Evolutionary conservation across 1,284 basidiomycete species (phyloP).

Genomic region (Sporisorium sorghi): DNA sequence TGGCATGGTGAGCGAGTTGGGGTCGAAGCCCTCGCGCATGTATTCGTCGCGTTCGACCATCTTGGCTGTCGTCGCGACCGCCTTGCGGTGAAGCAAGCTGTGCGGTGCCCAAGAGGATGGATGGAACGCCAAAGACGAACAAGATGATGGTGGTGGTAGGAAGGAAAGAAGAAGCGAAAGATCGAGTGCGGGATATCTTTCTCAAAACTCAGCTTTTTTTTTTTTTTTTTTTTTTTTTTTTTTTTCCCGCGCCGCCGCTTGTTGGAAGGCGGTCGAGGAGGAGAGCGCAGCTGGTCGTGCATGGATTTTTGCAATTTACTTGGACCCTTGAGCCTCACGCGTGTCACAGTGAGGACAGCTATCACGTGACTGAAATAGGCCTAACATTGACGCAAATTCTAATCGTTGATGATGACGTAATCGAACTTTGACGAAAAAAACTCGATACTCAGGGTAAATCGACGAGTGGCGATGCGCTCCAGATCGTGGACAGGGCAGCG

Average conservation of each 20-base stretch:
- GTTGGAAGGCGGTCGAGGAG: conserved; percentile 1
- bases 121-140: background rate
- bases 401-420: conserved; percentile 29
- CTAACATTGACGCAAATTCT: no score
- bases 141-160: conserved; percentile 10
- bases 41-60: conserved; percentile 72
- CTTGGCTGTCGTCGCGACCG: conserved; percentile 1
- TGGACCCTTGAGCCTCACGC: conserved; percentile 20
- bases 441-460: background rate
- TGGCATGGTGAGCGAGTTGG: conserved; percentile 80
- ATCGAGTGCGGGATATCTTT: background rate
- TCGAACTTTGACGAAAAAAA: conserved; percentile 17
- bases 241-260: no score
- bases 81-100: no score
- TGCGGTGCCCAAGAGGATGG: no score
- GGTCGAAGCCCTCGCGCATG: conserved; percentile 85
- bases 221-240: no score
- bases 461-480: background rate
- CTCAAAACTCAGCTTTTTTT: conserved; percentile 12
- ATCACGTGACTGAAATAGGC: no score
- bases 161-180: conserved; percentile 8
- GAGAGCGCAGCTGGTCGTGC: background rate
- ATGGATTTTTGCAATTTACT: no score
- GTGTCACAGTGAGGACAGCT: no score
- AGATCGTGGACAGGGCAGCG: conserved; percentile 6